Conservation (phyloP, 768 basidiomycete species). For the Leccinum arenicola region DNA sequence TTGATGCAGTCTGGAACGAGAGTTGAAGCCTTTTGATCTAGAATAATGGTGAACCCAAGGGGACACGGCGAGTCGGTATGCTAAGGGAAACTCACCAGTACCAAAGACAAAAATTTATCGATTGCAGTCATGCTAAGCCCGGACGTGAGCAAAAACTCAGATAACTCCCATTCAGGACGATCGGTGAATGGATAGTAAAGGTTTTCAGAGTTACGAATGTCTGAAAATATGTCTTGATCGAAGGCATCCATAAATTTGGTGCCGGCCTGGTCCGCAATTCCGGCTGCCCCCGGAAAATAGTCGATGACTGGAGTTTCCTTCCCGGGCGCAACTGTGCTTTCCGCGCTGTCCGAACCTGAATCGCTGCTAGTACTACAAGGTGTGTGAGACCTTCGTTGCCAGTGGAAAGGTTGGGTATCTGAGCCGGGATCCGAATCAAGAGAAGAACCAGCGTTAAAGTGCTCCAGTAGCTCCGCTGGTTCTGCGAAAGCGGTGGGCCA, state of each 20-base stretch:
- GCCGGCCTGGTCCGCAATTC: not conserved
- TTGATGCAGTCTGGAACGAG: slow-evolving; percentile 17
- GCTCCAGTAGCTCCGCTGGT: not conserved
- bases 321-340: not conserved
- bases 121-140: not conserved
- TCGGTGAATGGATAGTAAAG: not conserved
- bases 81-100: not conserved
- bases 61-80: not conserved
- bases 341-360: not conserved
- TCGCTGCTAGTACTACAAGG: not conserved
- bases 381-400: not conserved
- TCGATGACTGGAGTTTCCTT: not conserved
- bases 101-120: not conserved
- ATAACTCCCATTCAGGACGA: not conserved
- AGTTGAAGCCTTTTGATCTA: slow-evolving; percentile 18
- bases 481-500: not conserved
- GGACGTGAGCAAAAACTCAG: not conserved
- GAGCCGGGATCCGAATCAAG: not conserved
- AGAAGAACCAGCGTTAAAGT: not conserved
- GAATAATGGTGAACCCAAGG: not conserved
- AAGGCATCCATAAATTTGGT: not conserved
- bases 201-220: not conserved
- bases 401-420: too few species aligned
- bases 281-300: not conserved
- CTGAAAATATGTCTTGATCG: not conserved